Base-by-base conservation (phyloP, 2,329 filamentous ascomycete species). In the Pseudogymnoascus sp. region DNA sequence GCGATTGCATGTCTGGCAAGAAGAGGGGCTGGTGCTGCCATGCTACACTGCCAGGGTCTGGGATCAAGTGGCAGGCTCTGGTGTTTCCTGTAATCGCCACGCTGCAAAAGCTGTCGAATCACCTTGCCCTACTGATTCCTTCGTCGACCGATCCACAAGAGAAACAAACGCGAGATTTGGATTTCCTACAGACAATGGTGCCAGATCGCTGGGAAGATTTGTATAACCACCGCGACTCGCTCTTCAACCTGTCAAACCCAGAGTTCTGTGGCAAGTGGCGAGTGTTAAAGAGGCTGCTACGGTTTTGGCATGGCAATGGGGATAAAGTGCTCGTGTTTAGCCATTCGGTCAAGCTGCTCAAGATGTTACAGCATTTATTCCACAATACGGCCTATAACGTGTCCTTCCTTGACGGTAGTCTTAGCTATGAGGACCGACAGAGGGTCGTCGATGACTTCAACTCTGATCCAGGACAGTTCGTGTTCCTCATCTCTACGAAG, bases 211-310 rank as follows among this genome's bases (percentile, higher is more conserved):
- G 90, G 89, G 77, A 84, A 67, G 76, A 84, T 18, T 77, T 96
- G 0, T 94, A 91, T 69, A 76, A 77, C 9, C 82, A 86, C 18
- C 82, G 90, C 41, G 90, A 96, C 66, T 89, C 84, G 7, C 86
- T 97, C 61, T 74, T 89, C 57, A 88, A 87, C 66, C 86, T 91
- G 57, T 86, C 91, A 1, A 91, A 96, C 66, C 87, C 90, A 0
- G 88, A 95, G 61, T 96, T 92, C 65, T 99, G 94, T 69, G 94
- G 94, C 3, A 99, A 99, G 73, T 99, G 94, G 94, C 91, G 90
- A 69, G 84, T 99, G 0, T 73, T 99, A 28, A 89, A 86, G 71
- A 92, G 90, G 67, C 77, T 99, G 3, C 80, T 99, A 5, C 86
- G 85, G 60, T 92, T 94, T 72, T 99, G 94, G 94, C 83, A 96